Evolutionary conservation across 139 green algal species (phyloP).

Genomic region (Ettlia oleoabundans): DNA sequence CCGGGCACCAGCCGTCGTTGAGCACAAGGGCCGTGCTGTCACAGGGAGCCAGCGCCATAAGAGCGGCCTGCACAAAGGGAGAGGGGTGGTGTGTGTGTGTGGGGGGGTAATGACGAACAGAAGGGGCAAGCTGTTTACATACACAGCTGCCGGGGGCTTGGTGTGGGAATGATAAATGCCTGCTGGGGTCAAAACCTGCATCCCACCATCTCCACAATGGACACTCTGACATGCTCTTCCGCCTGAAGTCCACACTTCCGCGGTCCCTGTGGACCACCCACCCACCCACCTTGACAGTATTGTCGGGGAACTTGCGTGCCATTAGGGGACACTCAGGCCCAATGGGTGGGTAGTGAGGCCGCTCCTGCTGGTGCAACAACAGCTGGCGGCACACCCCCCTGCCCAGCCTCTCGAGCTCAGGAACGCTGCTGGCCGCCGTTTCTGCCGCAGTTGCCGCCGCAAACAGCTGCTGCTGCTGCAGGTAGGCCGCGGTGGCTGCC

Average conservation of each 20-base stretch:
- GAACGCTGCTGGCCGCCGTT: neutral
- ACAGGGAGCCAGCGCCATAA: constrained; percentile 25
- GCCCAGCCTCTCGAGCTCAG: neutral
- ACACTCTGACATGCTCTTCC: too few relatives aligned
- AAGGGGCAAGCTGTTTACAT: too few relatives aligned
- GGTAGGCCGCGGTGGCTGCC: neutral
- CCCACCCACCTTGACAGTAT: constrained; percentile 7
- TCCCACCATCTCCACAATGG: too few relatives aligned
- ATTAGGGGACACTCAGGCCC: constrained; percentile 23
- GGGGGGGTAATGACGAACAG: too few relatives aligned
- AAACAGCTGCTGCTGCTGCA: constrained; percentile 1
- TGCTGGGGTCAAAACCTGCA: too few relatives aligned
- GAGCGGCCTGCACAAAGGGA: neutral
- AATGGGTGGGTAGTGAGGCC: neutral
- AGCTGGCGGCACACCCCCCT: neutral
- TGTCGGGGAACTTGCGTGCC: constrained; percentile 27
- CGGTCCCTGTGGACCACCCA: too few relatives aligned
- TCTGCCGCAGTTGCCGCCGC: neutral
- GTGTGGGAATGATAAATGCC: too few relatives aligned
- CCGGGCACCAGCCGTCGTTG: constrained; percentile 15
- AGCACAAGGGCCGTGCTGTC: constrained; percentile 20
- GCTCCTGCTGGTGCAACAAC: constrained; percentile 25
- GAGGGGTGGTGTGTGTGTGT: neutral
- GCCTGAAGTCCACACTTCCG: too few relatives aligned
- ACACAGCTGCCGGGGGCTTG: too few relatives aligned